A percentile compares a stretch with the other conserved stretches of the same genome.
These are phyloP conservation scores for Dipteronia dyeriana DNA, from an alignment of 345 rosid genomes.

Conservation along the genomic window DNA sequence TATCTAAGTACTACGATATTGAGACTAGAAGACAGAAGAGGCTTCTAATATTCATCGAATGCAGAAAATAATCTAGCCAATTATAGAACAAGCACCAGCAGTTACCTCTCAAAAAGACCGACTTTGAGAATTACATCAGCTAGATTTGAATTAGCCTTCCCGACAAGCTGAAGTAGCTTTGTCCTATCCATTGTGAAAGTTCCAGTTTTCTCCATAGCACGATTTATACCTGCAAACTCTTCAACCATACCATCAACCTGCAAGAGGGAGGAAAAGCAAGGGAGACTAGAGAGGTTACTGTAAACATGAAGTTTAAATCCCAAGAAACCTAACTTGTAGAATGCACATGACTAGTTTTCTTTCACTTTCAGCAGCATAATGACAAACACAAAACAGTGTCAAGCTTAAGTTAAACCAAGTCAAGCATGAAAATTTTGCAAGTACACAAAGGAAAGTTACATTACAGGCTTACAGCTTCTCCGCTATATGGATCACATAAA, in stretches of 20 bases:
- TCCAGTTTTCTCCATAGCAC: conserved; percentile 84
- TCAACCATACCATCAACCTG: conserved; percentile 93
- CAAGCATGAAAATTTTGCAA: background rate
- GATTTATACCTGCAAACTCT: conserved; percentile 93
- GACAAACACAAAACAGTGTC: background rate
- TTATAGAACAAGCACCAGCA: conserved; percentile 3
- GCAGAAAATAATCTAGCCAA: background rate
- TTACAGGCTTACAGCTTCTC: conserved; percentile 8
- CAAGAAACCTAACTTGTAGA: background rate
- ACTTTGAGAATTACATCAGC: conserved; percentile 96
- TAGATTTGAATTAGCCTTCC: conserved; percentile 94
- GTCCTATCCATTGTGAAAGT: conserved; percentile 93
- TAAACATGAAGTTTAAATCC: conserved; percentile 2
- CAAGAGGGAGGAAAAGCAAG: background rate
- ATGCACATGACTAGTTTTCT: conserved; percentile 1
- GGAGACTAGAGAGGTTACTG: background rate
- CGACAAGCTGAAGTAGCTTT: conserved; percentile 87
- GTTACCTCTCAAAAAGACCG: conserved; percentile 92
- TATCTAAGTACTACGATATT: background rate
- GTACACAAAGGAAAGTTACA: background rate
- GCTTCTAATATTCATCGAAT: background rate
- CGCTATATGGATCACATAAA: background rate
- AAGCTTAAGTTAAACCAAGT: background rate
- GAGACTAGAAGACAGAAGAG: background rate
- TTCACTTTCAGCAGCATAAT: background rate